Base-by-base conservation (phyloP, 495 filamentous ascomycete genomes). In the Cercophora samala region DNA sequence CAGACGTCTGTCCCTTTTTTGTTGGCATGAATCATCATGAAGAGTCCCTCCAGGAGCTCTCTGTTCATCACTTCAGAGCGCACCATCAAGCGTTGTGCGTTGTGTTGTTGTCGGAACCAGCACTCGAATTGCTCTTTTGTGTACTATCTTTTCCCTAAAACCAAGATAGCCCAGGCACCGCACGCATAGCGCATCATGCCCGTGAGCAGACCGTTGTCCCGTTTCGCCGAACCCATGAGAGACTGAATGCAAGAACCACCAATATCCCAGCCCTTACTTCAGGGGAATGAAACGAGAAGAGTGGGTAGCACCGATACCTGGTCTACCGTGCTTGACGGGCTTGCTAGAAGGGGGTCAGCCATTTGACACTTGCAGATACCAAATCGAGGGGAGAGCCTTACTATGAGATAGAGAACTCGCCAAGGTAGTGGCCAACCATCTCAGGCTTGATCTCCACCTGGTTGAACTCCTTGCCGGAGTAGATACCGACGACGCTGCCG, bases 381-480 rank as follows among this genome's bases (percentile, higher is more conserved):
- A 13, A 1, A 11, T 22, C 42, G 18, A 51, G 37, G 52, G 25
- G 37, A 22, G 58, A 46, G 56, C 93, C 93, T 75, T 90, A 97
- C 93, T 99, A 99, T 83, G 92, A 92, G 84, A 99, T 99, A 69
- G 92, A 96, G 87, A 99, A 99, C 85, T 99, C 95, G 78, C 86
- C 95, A 67, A 99, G 87, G 88, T 99, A 99, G 87, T 97, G 93
- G 78, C 95, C 95, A 83, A 99, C 95, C 95, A 99, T 99, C 89
- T 99, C 95, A 67, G 95, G 95, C 88, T 96, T 97, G 84, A 99
- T 95, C 82, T 99, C 95, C 73, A 99, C 93, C 87, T 96, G 93
- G 88, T 99, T 99, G 90, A 98, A 99, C 84, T 97, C 96, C 89
- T 99, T 99, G 80, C 95, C 95, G 68, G 91, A 95, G 89, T 99